Conservation (phyloP, 306 rosid genomes). For the Citrullus colocynthis region DNA sequence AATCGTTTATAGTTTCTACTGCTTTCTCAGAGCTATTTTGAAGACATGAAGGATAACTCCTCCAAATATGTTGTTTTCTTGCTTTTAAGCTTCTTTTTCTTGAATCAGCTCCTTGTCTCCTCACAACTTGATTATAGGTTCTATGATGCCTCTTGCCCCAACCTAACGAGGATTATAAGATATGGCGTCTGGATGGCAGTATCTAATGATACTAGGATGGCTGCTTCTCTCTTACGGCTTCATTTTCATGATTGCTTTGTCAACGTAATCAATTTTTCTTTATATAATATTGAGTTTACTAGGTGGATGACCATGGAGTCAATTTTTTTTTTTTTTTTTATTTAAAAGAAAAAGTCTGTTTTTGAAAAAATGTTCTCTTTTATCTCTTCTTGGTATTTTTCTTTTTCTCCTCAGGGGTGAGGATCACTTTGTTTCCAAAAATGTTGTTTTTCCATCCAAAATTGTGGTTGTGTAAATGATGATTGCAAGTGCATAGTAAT, state of each 20-base stretch:
- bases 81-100: constrained; percentile 21
- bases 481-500: too few relatives aligned
- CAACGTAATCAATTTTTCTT: constrained; percentile 25
- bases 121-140: constrained; percentile 59
- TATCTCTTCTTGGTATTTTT: too few relatives aligned
- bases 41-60: constrained; percentile 13
- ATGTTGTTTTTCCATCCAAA: too few relatives aligned
- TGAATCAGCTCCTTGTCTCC: constrained; percentile 28
- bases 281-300: not conserved
- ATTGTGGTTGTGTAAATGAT: too few relatives aligned
- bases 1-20: not conserved
- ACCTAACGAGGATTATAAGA: constrained; percentile 37
- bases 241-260: constrained; percentile 93
- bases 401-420: too few relatives aligned
- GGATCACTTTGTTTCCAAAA: too few relatives aligned
- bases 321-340: too few relatives aligned
- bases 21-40: not conserved
- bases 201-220: constrained; percentile 62
- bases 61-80: constrained; percentile 19
- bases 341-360: too few relatives aligned
- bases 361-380: too few relatives aligned
- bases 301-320: not conserved
- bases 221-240: constrained; percentile 92
- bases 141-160: constrained; percentile 58
- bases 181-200: constrained; percentile 47